These are phyloP conservation scores for Zasmidium cellare DNA, from an alignment of 2,329 filamentous ascomycete genomes.

Conservation along the genomic window DNA sequence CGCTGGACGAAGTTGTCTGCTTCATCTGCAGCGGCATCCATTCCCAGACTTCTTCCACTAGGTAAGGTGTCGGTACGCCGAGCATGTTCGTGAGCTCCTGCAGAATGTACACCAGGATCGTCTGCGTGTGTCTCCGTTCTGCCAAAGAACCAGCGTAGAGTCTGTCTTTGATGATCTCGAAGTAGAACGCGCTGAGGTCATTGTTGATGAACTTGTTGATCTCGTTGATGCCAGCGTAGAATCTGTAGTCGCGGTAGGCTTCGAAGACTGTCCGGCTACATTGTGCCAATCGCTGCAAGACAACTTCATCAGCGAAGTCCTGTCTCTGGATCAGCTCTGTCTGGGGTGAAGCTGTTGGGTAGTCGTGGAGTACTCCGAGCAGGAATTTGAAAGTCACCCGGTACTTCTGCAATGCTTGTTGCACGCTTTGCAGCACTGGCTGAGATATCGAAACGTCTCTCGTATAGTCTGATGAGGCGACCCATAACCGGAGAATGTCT, in stretches of 20 bases:
- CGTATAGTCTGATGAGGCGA: conserved; percentile 87
- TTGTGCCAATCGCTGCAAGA: conserved; percentile 70
- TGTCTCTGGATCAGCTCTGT: conserved; percentile 14
- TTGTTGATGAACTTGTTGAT: conserved; percentile 80
- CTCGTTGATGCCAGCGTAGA: conserved; percentile 71
- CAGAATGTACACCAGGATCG: conserved; percentile 62
- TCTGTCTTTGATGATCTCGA: conserved; percentile 88
- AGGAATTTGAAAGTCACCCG: conserved; percentile 89
- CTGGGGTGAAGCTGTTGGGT: conserved; percentile 29
- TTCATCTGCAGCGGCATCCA: conserved; percentile 59
- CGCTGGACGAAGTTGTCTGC: neutral
- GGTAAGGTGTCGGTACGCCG: conserved; percentile 74
- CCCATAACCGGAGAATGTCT: conserved; percentile 88
- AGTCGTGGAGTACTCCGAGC: conserved; percentile 62
- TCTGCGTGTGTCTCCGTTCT: conserved; percentile 60
- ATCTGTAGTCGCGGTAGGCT: conserved; percentile 72
- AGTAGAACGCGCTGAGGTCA: conserved; percentile 89
- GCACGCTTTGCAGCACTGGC: conserved; percentile 72
- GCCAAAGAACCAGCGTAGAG: conserved; percentile 78
- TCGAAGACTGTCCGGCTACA: conserved; percentile 65
- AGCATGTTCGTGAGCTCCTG: conserved; percentile 75
- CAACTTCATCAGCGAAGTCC: conserved; percentile 63
- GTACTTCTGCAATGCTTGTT: conserved; percentile 79
- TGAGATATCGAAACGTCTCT: conserved; percentile 81
- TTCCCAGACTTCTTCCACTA: conserved; percentile 88